These are phyloP conservation scores for Candida boleticola DNA, from an alignment of 805 yeast species.

Conservation along the genomic window DNA sequence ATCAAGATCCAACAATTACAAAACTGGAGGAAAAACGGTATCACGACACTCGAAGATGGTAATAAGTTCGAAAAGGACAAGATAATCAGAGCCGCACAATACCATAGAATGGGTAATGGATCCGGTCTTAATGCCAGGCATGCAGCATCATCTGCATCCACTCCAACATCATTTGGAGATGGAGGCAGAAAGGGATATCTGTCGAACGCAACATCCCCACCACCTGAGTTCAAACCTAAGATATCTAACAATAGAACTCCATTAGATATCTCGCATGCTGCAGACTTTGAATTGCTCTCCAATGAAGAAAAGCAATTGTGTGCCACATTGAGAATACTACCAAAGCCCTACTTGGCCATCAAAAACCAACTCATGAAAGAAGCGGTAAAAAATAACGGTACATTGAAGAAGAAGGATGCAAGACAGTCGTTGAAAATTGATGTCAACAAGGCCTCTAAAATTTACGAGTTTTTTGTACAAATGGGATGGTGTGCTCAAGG, in stretches of 20 bases:
- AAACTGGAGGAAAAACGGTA: constrained; percentile 89
- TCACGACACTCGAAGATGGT: constrained; percentile 81
- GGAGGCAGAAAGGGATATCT: constrained; percentile 20
- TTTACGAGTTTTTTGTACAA: constrained; percentile 88
- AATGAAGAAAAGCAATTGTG: constrained; percentile 89
- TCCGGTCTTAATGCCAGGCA: constrained; percentile 23
- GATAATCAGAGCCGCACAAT: constrained; percentile 58
- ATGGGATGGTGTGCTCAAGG: constrained; percentile 80
- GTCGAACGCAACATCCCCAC: constrained; percentile 28
- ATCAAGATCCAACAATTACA: constrained; percentile 85
- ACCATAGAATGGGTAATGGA: constrained; percentile 54
- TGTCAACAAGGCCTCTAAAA: constrained; percentile 77
- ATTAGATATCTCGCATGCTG: constrained; percentile 69
- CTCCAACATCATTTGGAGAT: constrained; percentile 19
- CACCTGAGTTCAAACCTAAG: constrained; percentile 43
- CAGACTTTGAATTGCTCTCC: constrained; percentile 79
- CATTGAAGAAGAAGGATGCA: constrained; percentile 79
- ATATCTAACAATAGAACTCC: constrained; percentile 46
- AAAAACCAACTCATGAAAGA: constrained; percentile 88
- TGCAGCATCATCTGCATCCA: constrained; percentile 14
- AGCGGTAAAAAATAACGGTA: constrained; percentile 80
- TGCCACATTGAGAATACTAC: constrained; percentile 76
- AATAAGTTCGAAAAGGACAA: constrained; percentile 86
- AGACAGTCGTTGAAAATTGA: constrained; percentile 82
- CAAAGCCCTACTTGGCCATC: constrained; percentile 91